These are phyloP conservation scores for Tricholoma terreum DNA, from an alignment of 768 basidiomycete genomes.

Conservation along the genomic window DNA sequence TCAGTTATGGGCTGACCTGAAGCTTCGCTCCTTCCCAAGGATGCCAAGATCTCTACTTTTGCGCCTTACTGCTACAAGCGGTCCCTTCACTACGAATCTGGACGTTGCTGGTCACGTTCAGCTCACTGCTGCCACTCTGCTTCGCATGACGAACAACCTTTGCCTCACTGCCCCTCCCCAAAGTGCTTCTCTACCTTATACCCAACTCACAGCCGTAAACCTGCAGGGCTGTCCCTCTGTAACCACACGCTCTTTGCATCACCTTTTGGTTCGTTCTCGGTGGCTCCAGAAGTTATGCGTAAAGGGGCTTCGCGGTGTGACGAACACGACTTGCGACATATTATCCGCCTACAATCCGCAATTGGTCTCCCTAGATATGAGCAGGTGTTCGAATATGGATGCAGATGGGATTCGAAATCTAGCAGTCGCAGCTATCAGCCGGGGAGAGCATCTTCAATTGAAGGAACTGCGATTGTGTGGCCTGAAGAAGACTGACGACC, in stretches of 20 bases:
- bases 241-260: constrained; percentile 63
- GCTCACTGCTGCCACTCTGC: constrained; percentile 47
- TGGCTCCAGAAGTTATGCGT: constrained; percentile 55
- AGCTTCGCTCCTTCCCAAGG: constrained; percentile 61
- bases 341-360: constrained; percentile 56
- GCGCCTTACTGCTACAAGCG: constrained; percentile 52
- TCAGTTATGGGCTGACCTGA: constrained; percentile 74
- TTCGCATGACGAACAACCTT: constrained; percentile 52
- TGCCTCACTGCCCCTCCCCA: constrained; percentile 39
- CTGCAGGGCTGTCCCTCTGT: constrained; percentile 70
- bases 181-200: constrained; percentile 41
- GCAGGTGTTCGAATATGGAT: constrained; percentile 66
- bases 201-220: constrained; percentile 68
- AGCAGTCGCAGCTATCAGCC: constrained; percentile 40
- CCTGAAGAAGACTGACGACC: constrained; percentile 57
- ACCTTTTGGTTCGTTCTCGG: constrained; percentile 65
- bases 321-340: constrained; percentile 70
- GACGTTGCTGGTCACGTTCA: constrained; percentile 61
- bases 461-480: constrained; percentile 68
- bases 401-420: constrained; percentile 57
- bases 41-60: constrained; percentile 49
- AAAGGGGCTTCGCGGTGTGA: constrained; percentile 66
- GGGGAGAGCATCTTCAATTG: constrained; percentile 49
- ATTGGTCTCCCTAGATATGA: constrained; percentile 63
- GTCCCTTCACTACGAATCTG: constrained; percentile 60